Evolutionary conservation across 257 asterid species (phyloP).

Genomic region (Plantago elongata): DNA sequence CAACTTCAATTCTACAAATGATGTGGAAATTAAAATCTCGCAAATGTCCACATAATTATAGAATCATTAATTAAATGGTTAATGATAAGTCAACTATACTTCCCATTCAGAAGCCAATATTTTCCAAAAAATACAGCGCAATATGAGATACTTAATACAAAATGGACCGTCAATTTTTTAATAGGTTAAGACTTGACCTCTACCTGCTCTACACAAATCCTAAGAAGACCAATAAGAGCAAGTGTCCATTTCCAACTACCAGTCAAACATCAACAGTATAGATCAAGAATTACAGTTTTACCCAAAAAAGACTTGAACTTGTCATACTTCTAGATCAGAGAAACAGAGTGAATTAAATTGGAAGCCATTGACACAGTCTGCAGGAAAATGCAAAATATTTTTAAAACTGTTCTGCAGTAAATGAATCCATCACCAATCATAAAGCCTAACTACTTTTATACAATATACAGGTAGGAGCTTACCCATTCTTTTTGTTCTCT

Average conservation of each 20-base stretch:
- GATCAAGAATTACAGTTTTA: not conserved
- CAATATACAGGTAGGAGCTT: not conserved
- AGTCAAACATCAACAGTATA: not conserved
- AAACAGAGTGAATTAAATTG: not conserved
- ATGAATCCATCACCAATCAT: not conserved
- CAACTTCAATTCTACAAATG: not conserved
- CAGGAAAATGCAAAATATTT: conserved; percentile 6
- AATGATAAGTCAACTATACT: not conserved
- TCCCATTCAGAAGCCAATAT: not conserved
- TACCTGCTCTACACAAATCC: conserved; percentile 5
- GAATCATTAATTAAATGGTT: not conserved
- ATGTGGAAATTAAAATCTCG: not conserved
- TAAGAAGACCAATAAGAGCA: conserved; percentile 2
- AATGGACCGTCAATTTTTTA: conserved; percentile 3
- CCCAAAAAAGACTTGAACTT: not conserved
- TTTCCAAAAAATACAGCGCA: not conserved
- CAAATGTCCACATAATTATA: not conserved
- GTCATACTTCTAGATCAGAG: conserved; percentile 15
- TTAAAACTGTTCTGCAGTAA: not conserved
- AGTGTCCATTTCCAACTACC: conserved; percentile 13
- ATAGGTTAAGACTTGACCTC: conserved; percentile 2
- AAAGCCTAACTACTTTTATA: not conserved
- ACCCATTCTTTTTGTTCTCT: not conserved
- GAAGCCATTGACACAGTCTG: not conserved
- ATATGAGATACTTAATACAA: not conserved